Evolutionary conservation across 2,329 filamentous ascomycete genomes (phyloP).

Genomic region (Venturia pyrina): DNA sequence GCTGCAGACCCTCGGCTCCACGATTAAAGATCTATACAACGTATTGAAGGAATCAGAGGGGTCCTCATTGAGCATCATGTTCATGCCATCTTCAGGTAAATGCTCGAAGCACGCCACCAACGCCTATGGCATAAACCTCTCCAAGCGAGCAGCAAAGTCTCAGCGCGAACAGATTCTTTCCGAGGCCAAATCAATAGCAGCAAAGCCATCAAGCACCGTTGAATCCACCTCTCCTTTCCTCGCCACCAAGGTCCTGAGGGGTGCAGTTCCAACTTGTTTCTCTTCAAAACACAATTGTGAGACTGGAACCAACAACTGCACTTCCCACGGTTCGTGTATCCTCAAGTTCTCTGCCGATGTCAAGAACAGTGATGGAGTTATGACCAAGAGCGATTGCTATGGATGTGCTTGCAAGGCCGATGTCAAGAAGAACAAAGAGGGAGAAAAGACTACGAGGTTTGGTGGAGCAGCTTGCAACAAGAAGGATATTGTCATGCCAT

Average conservation of each 20-base stretch:
- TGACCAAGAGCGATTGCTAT: conserved; percentile 49
- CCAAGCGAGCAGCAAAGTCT: background rate
- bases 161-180: background rate
- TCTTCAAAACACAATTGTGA: conserved; percentile 57
- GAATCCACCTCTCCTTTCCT: conserved; percentile 5
- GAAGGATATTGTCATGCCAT: conserved; percentile 76
- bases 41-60: background rate
- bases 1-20: background rate
- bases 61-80: conserved; percentile 9
- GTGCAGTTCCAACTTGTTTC: conserved; percentile 66
- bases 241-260: conserved; percentile 17
- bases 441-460: conserved; percentile 59
- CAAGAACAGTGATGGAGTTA: conserved; percentile 22
- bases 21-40: background rate
- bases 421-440: conserved; percentile 37
- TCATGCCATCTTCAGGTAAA: conserved; percentile 20
- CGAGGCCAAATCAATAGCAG: conserved; percentile 1
- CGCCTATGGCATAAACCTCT: conserved; percentile 26
- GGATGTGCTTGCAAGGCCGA: conserved; percentile 65
- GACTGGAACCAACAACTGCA: conserved; percentile 65
- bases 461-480: conserved; percentile 83
- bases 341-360: conserved; percentile 49
- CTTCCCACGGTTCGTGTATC: conserved; percentile 67
- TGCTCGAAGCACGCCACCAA: conserved; percentile 24
- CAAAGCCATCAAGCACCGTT: background rate